Evolutionary conservation across 176 grass and related monocot genomes (phyloP), one percentile per base, ranked within the genome.

Genomic region (Musa itinerans): DNA sequence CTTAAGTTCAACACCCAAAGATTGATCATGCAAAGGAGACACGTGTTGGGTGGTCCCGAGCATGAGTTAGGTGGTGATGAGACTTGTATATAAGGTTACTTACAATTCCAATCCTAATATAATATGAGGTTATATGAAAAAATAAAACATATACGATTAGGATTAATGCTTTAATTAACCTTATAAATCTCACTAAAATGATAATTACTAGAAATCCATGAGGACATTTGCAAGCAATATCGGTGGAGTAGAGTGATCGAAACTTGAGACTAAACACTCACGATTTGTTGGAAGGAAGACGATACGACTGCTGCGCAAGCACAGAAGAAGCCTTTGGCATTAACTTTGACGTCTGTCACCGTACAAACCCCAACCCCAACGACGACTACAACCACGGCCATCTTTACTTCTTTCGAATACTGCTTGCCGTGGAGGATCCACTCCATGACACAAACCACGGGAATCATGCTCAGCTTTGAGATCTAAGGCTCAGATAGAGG

Each of bases 401-500:
- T 67, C 74, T 83, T 87, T 63, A 87, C 85, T 77, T 83, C 75
- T 67, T 21, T 80, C 21, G 85, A 83, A 68, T 83, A 87, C 54
- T 80, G 71, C 65, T 87, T 83, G 76, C 81, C 80, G 21, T 87
- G 85, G 65, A 87, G 53, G 57, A 87, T 83, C 76, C 75, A 83
- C 72, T 87, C 85, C 81, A 87, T 83, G 25, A 83, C 80, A 43
- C 85, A 87, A 15, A 87, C 85, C 48, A 80, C 85, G 15, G 85
- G 85, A 72, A 87, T 87, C 85, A 87, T 83, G 77, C 81, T 87
- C 85, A 87, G 64, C 78, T 87, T 87, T 3, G 81, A 80, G 76
- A 87, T 80, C 85, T 83, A 58, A 53, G 71, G 23, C 53, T 62
- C 22, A 72, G 57, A 20, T 43, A 43, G 34, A 43, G 34, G 34